Evolutionary conservation across 768 basidiomycete species (phyloP).

Genomic region (Agaricus subrufescens): DNA sequence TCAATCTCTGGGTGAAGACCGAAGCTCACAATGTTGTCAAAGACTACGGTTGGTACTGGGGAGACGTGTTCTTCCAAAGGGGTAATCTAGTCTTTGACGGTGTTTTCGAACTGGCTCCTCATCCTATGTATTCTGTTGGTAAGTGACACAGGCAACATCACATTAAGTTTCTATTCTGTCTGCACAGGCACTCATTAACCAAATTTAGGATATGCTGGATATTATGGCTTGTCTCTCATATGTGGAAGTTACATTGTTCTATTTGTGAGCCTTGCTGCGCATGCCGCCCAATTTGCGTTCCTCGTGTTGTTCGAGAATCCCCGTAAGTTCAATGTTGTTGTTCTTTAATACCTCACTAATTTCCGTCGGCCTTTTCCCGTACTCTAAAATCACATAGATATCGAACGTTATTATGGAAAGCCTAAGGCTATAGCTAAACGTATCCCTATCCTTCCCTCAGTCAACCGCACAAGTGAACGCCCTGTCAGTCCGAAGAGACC

Average conservation of each 20-base stretch:
- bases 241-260: conserved; percentile 86
- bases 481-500: conserved; percentile 11
- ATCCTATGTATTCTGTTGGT: conserved; percentile 94
- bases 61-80: conserved; percentile 89
- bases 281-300: conserved; percentile 96
- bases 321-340: conserved; percentile 49
- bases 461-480: conserved; percentile 7
- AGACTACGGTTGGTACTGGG: conserved; percentile 99
- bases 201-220: conserved; percentile 81
- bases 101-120: conserved; percentile 91
- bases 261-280: conserved; percentile 90
- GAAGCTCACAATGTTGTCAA: conserved; percentile 98
- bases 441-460: conserved; percentile 46
- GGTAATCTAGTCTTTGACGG: conserved; percentile 94
- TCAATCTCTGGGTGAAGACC: conserved; percentile 98
- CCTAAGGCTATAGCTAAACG: conserved; percentile 87
- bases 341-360: conserved; percentile 4
- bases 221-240: conserved; percentile 92
- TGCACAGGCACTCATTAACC: not conserved
- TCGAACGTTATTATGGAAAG: conserved; percentile 90
- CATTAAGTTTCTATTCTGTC: not conserved
- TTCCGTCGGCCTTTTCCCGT: not conserved
- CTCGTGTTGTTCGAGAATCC: conserved; percentile 95
- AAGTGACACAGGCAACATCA: conserved; percentile 12
- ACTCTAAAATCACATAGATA: conserved; percentile 48